Evolutionary conservation across 345 rosid genomes (phyloP).

Genomic region (Sisymbrium irio): DNA sequence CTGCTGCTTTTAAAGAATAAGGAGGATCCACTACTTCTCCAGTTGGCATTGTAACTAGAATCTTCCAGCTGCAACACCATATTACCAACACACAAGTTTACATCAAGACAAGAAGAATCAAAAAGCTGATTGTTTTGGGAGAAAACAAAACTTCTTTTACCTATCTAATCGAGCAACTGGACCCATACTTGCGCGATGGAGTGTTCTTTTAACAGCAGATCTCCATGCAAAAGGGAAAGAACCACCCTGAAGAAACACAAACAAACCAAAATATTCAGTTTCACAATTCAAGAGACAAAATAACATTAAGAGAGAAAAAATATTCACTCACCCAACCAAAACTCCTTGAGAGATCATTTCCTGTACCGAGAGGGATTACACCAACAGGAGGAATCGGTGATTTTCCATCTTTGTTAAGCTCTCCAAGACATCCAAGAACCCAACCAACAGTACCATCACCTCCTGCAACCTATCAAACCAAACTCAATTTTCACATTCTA

Average conservation of each 20-base stretch:
- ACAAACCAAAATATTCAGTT: neutral
- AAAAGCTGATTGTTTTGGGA: neutral
- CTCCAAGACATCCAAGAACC: conserved; percentile 87
- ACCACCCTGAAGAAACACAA: conserved; percentile 67
- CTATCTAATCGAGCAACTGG: conserved; percentile 74
- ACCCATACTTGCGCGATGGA: conserved; percentile 58
- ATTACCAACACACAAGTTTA: neutral
- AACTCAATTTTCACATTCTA: conserved; percentile 1
- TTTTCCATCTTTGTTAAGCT: conserved; percentile 51
- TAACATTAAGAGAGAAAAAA: conserved; percentile 1
- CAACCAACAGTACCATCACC: conserved; percentile 99
- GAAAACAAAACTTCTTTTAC: conserved; percentile 30
- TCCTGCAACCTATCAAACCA: conserved; percentile 78
- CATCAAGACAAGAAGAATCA: neutral
- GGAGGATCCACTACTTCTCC: conserved; percentile 75
- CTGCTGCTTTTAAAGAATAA: conserved; percentile 63
- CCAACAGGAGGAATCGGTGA: conserved; percentile 86
- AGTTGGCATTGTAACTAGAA: conserved; percentile 64
- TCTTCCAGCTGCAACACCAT: conserved; percentile 67
- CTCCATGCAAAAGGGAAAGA: conserved; percentile 96
- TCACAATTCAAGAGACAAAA: conserved; percentile 18
- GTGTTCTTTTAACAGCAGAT: conserved; percentile 78
- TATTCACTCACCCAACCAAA: conserved; percentile 88
- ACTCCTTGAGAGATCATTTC: conserved; percentile 92
- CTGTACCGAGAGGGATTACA: conserved; percentile 92